Evolutionary conservation across 768 basidiomycete species (phyloP), one percentile per base, ranked within the genome.

Genomic region (Suillus subluteus): DNA sequence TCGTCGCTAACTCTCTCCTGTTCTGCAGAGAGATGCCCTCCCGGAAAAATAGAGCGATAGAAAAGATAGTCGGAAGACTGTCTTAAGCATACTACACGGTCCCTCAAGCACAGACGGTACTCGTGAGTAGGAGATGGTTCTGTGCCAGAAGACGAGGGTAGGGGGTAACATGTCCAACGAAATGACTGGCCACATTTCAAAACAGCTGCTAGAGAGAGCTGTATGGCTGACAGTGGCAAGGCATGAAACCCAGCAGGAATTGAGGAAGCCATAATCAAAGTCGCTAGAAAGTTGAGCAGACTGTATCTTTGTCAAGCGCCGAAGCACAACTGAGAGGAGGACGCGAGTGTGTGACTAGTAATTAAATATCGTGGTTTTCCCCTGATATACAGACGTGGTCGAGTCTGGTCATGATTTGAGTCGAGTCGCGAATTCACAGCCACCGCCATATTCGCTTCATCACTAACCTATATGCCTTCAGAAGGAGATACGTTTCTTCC

Each of bases 171-270:
- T 46, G 85, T 82, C 94, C 95, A 96, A 37, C 93, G 88, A 76
- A 96, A 96, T 4, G 90, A 90, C 75, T 96, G 94, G 5, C 95
- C 95, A 65, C 90, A 94, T 72, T 87, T 89, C 41, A 96, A 80
- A 13, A 93, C 92, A 1, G 90, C 88, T 54, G 88, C 80, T 50
- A 97, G 83, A n/a, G 88, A 90, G 41, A 96, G 81, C 75, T 96
- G 94, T 12, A 78, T 78, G n/a, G 87, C 73, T 6, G 88, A 79
- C 6, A 95, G 75, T 2, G 87, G 83, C 12, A 95, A 79, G 38
- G 84, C 79, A 37, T 79, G 85, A 72, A 91, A 94, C 32, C 83
- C 84, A 38, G 79, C 40, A 48, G 70, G 74, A 35, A 62, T 43
- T 44, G 63, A 21, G 21, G 52, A 32, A 64, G 62, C 58, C 67